Percentiles rank a stretch among this genome's conserved stretches.
phyloP scores from a whole-genome alignment of 169 alveolate genomes.

The Cryptosporidium muris region DNA sequence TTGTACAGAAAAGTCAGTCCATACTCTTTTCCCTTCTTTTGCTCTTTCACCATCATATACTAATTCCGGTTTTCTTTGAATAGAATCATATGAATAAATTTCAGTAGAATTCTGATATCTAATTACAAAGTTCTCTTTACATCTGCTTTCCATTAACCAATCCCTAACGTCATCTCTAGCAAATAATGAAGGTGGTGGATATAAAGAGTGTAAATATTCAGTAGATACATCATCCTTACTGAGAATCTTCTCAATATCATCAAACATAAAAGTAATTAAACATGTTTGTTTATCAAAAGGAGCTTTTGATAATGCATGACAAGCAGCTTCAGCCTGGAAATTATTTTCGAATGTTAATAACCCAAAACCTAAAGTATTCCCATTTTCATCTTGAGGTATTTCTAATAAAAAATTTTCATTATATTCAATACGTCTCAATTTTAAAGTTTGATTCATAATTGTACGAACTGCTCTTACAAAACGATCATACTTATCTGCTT shows the following conservation, averaged over 20 bases:
- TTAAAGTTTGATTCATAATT: constrained; percentile 74
- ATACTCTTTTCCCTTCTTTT: constrained; percentile 81
- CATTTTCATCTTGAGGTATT: constrained; percentile 75
- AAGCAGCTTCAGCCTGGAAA: constrained; percentile 77
- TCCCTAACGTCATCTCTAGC: constrained; percentile 84
- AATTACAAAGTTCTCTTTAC: constrained; percentile 87
- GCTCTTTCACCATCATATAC: constrained; percentile 88
- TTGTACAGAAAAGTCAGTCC: constrained; percentile 88
- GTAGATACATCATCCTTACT: constrained; percentile 81
- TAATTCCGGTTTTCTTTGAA: constrained; percentile 82
- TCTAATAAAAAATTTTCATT: constrained; percentile 74
- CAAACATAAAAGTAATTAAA: constrained; percentile 79
- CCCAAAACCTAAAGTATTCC: constrained; percentile 80
- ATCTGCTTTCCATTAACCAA: constrained; percentile 85
- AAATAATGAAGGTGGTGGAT: constrained; percentile 74
- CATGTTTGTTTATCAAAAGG: constrained; percentile 55
- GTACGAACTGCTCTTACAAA: constrained; percentile 77
- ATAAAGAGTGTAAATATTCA: constrained; percentile 76
- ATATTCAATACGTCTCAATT: constrained; percentile 74
- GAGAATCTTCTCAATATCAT: constrained; percentile 80
- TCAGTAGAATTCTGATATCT: constrained; percentile 86
- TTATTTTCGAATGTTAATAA: constrained; percentile 80
- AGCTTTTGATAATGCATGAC: constrained; percentile 67
- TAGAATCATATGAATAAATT: constrained; percentile 87
- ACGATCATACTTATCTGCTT: constrained; percentile 77